These are phyloP conservation scores for Globisporangium lucens DNA, from an alignment of 352 stramenopile species.

Conservation along the genomic window DNA sequence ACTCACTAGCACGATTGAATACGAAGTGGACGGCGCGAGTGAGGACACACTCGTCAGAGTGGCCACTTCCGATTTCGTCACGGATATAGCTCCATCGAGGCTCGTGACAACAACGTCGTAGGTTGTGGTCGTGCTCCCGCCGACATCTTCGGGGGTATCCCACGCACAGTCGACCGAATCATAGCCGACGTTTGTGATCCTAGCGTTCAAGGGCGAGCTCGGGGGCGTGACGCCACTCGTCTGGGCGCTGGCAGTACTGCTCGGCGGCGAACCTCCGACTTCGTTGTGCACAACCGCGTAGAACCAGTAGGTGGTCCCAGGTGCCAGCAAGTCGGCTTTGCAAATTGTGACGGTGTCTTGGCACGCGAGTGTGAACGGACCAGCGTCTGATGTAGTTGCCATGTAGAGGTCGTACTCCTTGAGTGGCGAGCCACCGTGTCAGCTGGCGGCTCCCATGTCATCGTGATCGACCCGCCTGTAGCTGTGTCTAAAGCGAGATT, in stretches of 20 bases:
- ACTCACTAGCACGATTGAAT: conserved; percentile 41
- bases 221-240: conserved; percentile 29
- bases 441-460: conserved; percentile 36
- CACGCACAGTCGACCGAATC: conserved; percentile 32
- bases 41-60: background rate
- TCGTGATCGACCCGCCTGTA: conserved; percentile 35
- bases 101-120: conserved; percentile 29
- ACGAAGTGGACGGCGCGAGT: conserved; percentile 22
- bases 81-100: conserved; percentile 4
- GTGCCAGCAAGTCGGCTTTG: conserved; percentile 23
- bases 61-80: background rate
- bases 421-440: conserved; percentile 45
- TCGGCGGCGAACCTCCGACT: conserved; percentile 30
- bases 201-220: conserved; percentile 27
- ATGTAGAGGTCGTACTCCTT: conserved; percentile 36
- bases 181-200: conserved; percentile 28
- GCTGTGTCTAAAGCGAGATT: conserved; percentile 12
- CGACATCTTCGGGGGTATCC: conserved; percentile 30
- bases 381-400: conserved; percentile 3
- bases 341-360: conserved; percentile 23
- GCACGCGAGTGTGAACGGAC: conserved; percentile 25
- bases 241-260: conserved; percentile 14
- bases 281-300: conserved; percentile 35
- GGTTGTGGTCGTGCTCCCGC: conserved; percentile 29
- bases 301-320: conserved; percentile 42